Percentiles rank a stretch among this genome's conserved stretches.
Evolutionary conservation across 495 filamentous ascomycete genomes (phyloP).

Genomic region (Xylaria venustula): DNA sequence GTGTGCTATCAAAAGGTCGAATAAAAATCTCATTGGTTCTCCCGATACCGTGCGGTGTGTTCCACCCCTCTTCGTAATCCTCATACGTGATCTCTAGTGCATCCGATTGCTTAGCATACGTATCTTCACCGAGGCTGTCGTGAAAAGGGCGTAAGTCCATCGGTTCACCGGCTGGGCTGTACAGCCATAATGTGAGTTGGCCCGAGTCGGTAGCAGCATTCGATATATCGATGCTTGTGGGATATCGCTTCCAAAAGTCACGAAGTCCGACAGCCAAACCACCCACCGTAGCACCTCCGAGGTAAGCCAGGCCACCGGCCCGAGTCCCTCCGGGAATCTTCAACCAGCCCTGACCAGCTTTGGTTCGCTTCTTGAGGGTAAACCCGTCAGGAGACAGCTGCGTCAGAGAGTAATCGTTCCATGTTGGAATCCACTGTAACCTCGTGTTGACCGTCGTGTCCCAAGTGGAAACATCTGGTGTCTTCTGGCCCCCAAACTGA

Average conservation of each 20-base stretch:
- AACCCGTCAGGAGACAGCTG: slow-evolving; percentile 52
- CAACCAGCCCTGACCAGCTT: slow-evolving; percentile 47
- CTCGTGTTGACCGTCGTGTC: slow-evolving; percentile 33
- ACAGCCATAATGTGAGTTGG: slow-evolving; percentile 49
- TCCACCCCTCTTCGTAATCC: slow-evolving; percentile 48
- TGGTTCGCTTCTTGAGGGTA: slow-evolving; percentile 50
- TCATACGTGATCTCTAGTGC: slow-evolving; percentile 56
- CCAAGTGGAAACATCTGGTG: slow-evolving; percentile 35
- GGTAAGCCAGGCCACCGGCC: slow-evolving; percentile 45
- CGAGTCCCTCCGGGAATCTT: slow-evolving; percentile 47
- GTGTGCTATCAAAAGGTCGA: slow-evolving; percentile 40
- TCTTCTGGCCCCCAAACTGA: slow-evolving; percentile 34
- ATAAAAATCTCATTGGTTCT: slow-evolving; percentile 48
- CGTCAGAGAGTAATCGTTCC: slow-evolving; percentile 46
- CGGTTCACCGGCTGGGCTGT: slow-evolving; percentile 45
- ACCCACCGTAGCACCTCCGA: slow-evolving; percentile 44
- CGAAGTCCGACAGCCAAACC: slow-evolving; percentile 48
- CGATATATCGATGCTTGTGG: slow-evolving; percentile 44
- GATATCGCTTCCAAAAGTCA: slow-evolving; percentile 54
- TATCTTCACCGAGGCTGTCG: slow-evolving; percentile 45
- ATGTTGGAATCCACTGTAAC: slow-evolving; percentile 45
- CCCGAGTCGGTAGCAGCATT: slow-evolving; percentile 38
- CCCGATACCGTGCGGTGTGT: slow-evolving; percentile 48
- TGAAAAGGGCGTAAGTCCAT: slow-evolving; percentile 50
- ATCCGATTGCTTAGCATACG: slow-evolving; percentile 47